phyloP scores from a whole-genome alignment of 768 basidiomycete species.

The Macrolepiota fuliginosa region DNA sequence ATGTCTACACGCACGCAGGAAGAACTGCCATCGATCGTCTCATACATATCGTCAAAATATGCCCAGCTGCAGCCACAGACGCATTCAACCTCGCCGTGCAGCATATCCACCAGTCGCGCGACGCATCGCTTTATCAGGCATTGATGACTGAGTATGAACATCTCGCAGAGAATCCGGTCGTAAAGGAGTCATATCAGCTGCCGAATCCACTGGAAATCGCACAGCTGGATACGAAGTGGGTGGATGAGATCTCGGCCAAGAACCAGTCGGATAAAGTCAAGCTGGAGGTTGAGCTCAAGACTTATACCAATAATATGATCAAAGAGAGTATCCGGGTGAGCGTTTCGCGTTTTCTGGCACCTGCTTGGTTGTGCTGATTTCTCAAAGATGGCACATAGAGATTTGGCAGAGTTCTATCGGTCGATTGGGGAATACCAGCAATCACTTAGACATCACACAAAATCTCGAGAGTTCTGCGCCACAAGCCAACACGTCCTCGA shows the following conservation, averaged over 20 bases:
- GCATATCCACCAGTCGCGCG: conserved; percentile 65
- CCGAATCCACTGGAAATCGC: conserved; percentile 48
- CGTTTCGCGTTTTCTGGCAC: conserved; percentile 12
- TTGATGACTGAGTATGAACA: conserved; percentile 56
- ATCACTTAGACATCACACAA: conserved; percentile 83
- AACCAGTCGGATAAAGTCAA: conserved; percentile 77
- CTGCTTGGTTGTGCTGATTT: neutral
- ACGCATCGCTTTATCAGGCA: conserved; percentile 56
- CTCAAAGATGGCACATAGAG: conserved; percentile 83
- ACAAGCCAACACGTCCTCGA: conserved; percentile 92
- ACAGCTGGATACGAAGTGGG: conserved; percentile 66
- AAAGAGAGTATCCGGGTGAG: conserved; percentile 95
- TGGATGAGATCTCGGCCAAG: conserved; percentile 61
- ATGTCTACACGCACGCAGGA: conserved; percentile 39
- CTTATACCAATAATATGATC: conserved; percentile 95
- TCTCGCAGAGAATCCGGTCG: conserved; percentile 27
- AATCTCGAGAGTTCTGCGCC: conserved; percentile 89
- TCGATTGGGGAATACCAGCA: conserved; percentile 66
- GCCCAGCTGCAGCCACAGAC: conserved; percentile 68
- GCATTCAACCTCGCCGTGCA: conserved; percentile 67
- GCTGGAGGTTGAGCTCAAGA: conserved; percentile 92
- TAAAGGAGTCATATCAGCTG: conserved; percentile 24
- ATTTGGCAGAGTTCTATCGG: conserved; percentile 79
- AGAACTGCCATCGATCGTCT: conserved; percentile 75
- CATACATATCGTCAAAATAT: conserved; percentile 59